Percentiles rank a stretch among this genome's conserved stretches.
phyloP scores from a whole-genome alignment of 495 filamentous ascomycete species.

The Opeltia flavorubescens region DNA sequence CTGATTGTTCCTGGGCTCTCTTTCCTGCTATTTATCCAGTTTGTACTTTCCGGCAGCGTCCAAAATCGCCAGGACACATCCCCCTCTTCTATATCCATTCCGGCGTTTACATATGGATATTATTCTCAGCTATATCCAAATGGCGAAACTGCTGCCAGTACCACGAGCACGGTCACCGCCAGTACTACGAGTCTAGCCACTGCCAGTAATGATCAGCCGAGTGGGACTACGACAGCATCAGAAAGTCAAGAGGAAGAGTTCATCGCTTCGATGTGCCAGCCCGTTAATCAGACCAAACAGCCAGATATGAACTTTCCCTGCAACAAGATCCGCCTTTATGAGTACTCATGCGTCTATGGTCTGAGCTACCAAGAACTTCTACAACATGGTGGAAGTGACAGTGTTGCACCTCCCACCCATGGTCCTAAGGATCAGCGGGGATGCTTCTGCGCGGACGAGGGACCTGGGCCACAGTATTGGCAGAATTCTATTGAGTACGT shows the following conservation, averaged over 20 bases:
- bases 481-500: neutral
- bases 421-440: neutral
- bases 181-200: neutral
- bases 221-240: neutral
- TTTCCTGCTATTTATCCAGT: neutral
- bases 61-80: neutral
- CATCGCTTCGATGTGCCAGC: neutral
- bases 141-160: neutral
- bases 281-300: neutral
- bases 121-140: neutral
- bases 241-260: neutral
- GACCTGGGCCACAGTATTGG: neutral
- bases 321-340: neutral
- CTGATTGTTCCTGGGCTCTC: neutral
- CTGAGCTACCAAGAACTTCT: neutral
- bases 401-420: neutral
- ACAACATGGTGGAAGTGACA: neutral
- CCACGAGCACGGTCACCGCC: neutral
- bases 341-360: neutral
- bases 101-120: neutral
- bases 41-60: neutral
- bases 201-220: neutral
- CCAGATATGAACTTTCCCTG: neutral
- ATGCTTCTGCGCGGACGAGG: neutral
- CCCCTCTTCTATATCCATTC: neutral